Percentiles rank a stretch among this genome's conserved stretches.
Conservation (phyloP, 768 basidiomycete genomes). For the Hygrocybe punicea region DNA sequence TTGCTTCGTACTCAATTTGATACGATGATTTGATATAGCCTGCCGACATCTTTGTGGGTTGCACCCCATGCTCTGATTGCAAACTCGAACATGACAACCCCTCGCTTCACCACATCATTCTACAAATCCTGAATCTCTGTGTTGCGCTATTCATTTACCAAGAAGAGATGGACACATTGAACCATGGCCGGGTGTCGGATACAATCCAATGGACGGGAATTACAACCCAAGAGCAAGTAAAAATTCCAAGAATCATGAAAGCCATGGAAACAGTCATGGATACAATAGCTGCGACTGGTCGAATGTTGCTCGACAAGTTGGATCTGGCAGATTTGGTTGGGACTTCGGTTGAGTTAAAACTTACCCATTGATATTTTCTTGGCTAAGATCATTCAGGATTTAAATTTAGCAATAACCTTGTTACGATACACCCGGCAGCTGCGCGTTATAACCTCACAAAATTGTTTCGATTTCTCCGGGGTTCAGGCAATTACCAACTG, state of each 20-base stretch:
- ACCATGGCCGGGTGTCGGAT: background rate
- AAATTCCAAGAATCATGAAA: background rate
- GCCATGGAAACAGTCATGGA: conserved; percentile 9
- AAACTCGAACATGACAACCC: conserved; percentile 20
- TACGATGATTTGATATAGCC: conserved; percentile 36
- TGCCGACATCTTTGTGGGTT: conserved; percentile 48
- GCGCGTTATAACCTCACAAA: conserved; percentile 35
- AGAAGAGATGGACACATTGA: conserved; percentile 12
- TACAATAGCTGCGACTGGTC: conserved; percentile 13
- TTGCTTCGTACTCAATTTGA: conserved; percentile 6
- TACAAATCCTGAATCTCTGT: conserved; percentile 43
- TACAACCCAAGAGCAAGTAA: background rate
- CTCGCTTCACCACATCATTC: conserved; percentile 33
- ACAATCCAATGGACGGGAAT: background rate
- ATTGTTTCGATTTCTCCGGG: conserved; percentile 62
- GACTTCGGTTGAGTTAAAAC: conserved; percentile 24
- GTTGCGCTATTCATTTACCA: conserved; percentile 40
- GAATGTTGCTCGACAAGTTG: conserved; percentile 13
- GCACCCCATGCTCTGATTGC: conserved; percentile 30
- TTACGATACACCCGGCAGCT: conserved; percentile 43
- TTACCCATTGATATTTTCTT: background rate
- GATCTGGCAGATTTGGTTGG: conserved; percentile 3
- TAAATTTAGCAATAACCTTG: conserved; percentile 35
- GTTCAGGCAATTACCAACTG: conserved; percentile 56
- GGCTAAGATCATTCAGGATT: conserved; percentile 15